Evolutionary conservation across 169 alveolate genomes (phyloP), one percentile per base, ranked within the genome.

Genomic region (Eimeria sp.): DNA sequence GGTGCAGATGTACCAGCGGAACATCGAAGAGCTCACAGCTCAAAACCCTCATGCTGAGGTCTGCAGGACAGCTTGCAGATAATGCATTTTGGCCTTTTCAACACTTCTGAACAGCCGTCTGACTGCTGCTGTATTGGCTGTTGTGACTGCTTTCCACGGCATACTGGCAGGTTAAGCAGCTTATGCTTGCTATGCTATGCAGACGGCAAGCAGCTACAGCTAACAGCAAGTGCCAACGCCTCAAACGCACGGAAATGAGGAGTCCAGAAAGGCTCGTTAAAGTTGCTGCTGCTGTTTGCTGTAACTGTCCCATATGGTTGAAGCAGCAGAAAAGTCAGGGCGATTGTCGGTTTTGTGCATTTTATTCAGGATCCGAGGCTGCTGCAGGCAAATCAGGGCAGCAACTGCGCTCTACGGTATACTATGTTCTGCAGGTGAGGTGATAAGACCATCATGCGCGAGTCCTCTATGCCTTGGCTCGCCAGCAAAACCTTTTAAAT

Each of bases 41-140:
- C 95, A 92, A 47, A 92, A 92, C n/a, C 95, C 95, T 72, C 95
- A 92, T 63, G 72, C 91, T 3, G 92, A 92, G 58, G 95, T 92
- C 75, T 10, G 90, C 51, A 54, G 72, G n/a, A 54, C 73, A 49
- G 45, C 9, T 54, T 51, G 45, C 30, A 45, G 34, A 40, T 20
- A 27, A 18, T 82, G 40, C 63, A 54, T 65, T 65, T 65, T 22
- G 9, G 7, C 16, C 11, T 30, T 4, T 75, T 47, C 58, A 75
- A 75, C 30, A 34, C 34, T 40, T 43, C 20, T 22, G 10, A 75
- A 45, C 0, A 6, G 2, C 7, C 6, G 6, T 82, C n/a, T 57
- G 18, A 40, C 0, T 82, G 90, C 43, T 13, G 7, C 40, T 20
- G 67, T 54, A 0, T 49, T 9, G 72, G 20, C 90, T 47, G 73